Conservation (phyloP, 2,329 filamentous ascomycete species). For the Curvularia sp. region DNA sequence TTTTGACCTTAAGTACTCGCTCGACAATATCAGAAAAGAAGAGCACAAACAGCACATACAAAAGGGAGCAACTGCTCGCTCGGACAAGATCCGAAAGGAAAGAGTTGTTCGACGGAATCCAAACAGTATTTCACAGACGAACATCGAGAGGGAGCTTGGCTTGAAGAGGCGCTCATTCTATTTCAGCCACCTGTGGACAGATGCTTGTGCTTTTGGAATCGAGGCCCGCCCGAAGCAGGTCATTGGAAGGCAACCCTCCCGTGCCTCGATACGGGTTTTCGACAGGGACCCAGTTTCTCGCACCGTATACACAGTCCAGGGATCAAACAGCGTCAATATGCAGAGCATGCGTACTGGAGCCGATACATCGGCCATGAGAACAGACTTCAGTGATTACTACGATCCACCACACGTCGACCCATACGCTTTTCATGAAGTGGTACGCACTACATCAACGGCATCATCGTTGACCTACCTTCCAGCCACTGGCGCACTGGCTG, state of each 20-base stretch:
- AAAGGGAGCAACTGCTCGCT: conserved; percentile 14
- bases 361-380: conserved; percentile 9
- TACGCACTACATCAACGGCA: conserved; percentile 36
- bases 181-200: conserved; percentile 33
- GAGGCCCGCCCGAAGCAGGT: conserved; percentile 13
- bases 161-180: conserved; percentile 27
- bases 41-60: conserved; percentile 36
- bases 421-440: conserved; percentile 33
- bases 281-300: conserved; percentile 36
- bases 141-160: conserved; percentile 42
- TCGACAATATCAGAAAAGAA: conserved; percentile 51
- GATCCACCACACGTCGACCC: conserved; percentile 8
- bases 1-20: conserved; percentile 51
- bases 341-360: conserved; percentile 16
- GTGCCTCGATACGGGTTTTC: conserved; percentile 32
- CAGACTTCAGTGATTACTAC: conserved; percentile 6
- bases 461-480: conserved; percentile 44
- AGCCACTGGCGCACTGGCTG: conserved; percentile 37
- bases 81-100: conserved; percentile 30
- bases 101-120: conserved; percentile 33
- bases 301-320: conserved; percentile 36
- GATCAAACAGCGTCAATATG: conserved; percentile 33
- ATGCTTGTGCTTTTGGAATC: conserved; percentile 35
- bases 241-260: conserved; percentile 13
- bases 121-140: conserved; percentile 26